phyloP scores from a whole-genome alignment of 1,139 yeast species.

The Arxiozyma slooffiae region DNA sequence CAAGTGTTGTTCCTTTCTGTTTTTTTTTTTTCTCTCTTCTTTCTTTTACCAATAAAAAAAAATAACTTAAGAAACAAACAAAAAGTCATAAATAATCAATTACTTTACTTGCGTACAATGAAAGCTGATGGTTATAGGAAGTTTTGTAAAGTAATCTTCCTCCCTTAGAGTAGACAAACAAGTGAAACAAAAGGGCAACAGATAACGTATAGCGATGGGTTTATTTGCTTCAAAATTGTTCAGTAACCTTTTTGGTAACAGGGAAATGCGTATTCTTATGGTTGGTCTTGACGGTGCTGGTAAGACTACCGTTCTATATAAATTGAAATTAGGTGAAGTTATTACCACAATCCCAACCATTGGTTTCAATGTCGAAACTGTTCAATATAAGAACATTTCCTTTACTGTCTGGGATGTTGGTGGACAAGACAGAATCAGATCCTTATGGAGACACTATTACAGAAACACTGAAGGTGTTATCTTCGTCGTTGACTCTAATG shows the following conservation, averaged over 20 bases:
- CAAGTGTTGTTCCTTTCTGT: not conserved
- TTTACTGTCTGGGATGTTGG: conserved; percentile 97
- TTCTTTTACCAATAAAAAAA: conserved; percentile 1
- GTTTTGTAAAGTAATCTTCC: not conserved
- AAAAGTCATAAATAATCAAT: not conserved
- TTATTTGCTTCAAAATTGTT: conserved; percentile 79
- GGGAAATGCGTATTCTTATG: conserved; percentile 87
- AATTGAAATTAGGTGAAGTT: conserved; percentile 83
- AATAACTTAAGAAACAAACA: conserved; percentile 1
- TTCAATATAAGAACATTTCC: conserved; percentile 87
- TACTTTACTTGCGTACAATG: too few relatives aligned
- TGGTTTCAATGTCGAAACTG: conserved; percentile 91
- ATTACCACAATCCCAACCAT: conserved; percentile 90
- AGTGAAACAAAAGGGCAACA: not conserved
- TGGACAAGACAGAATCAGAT: conserved; percentile 94
- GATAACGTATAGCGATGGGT: conserved; percentile 46
- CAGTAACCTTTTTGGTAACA: conserved; percentile 74
- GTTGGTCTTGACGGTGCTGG: conserved; percentile 92
- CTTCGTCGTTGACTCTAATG: conserved; percentile 87
- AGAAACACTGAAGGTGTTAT: conserved; percentile 92
- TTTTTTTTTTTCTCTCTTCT: not conserved
- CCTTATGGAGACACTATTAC: conserved; percentile 92
- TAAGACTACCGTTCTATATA: conserved; percentile 83
- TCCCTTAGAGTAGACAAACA: not conserved
- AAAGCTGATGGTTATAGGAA: not conserved